Base-by-base conservation (phyloP, 2,329 filamentous ascomycete genomes). In the Volutella citrinella region DNA sequence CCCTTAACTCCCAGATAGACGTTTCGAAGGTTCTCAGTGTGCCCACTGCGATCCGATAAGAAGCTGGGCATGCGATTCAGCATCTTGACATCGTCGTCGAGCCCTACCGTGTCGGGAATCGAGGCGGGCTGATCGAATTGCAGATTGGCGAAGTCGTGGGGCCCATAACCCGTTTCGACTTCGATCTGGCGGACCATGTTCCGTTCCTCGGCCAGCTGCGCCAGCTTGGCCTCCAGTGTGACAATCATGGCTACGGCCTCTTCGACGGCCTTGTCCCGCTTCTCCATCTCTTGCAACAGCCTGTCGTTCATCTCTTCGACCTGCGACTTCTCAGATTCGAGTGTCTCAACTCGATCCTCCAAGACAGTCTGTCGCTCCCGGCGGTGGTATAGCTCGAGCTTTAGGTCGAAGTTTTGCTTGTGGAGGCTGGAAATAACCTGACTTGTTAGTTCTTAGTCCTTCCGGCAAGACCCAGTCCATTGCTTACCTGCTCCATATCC, bases 371-470 rank as follows among this genome's bases (percentile, higher is more conserved):
- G 80, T 33, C 74, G 71, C 58, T 87, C 76, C 18, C 83, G 71
- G 7, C 81, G 72, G 52, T 87, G 82, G 47, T 75, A 85, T 2
- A 88, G 60, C 54, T 87, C 82, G 19, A 87, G 66, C 57, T 88
- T 87, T 25, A 88, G 68, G 46, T 86, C 82, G 47, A 87, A 88
- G 51, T 87, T 88, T 60, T 86, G 78, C 54, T 88, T 88, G 56
- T 82, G 79, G 15, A 87, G 61, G 3, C 69, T 80, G 5, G 82
- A 84, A 32, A 87, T 63, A 34, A 80, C 76, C 72, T 84, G 4
- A 26, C 20, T 13, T 19, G 34, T 48, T 38, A 49, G 43, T 19
- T 13, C 10, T n/a, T 2, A 5, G 17, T 10, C 3, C 14, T 7
- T n/a, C 18, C 10, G 10, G 4, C 11, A 10, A n/a, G n/a, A n/a